Evolutionary conservation across 139 green algal species (phyloP).

Genomic region (Chloropicon primus): DNA sequence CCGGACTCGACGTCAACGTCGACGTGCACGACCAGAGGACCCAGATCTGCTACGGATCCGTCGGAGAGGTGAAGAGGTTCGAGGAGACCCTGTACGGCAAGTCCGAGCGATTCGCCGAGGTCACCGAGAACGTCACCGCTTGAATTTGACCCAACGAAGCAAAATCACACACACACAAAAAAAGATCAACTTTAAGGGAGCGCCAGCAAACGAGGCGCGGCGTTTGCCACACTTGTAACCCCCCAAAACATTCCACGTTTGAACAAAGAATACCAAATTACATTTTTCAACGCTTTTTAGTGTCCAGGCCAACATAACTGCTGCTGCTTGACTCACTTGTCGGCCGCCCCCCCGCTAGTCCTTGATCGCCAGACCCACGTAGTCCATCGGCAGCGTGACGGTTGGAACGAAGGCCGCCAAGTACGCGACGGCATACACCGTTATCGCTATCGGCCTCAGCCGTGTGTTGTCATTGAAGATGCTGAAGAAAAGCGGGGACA

Average conservation of each 20-base stretch:
- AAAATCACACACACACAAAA: not conserved
- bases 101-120: conserved; percentile 36
- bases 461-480: not conserved
- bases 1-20: conserved; percentile 66
- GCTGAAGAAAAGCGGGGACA: not conserved
- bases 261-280: no score
- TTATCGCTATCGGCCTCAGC: not conserved
- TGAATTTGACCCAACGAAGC: not conserved
- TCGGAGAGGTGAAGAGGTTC: conserved; percentile 61
- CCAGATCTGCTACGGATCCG: conserved; percentile 78
- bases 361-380: not conserved
- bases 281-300: not conserved
- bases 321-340: no score
- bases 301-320: no score
- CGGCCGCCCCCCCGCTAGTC: no score
- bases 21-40: conserved; percentile 69
- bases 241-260: no score
- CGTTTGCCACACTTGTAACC: no score
- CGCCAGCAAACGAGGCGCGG: no score
- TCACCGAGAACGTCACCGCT: not conserved
- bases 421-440: not conserved
- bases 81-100: conserved; percentile 81
- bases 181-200: not conserved
- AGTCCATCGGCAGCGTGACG: not conserved
- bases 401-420: not conserved